Evolutionary conservation across 2,329 filamentous ascomycete species (phyloP), one percentile per base, ranked within the genome.

Genomic region (Podosphaera xanthii): DNA sequence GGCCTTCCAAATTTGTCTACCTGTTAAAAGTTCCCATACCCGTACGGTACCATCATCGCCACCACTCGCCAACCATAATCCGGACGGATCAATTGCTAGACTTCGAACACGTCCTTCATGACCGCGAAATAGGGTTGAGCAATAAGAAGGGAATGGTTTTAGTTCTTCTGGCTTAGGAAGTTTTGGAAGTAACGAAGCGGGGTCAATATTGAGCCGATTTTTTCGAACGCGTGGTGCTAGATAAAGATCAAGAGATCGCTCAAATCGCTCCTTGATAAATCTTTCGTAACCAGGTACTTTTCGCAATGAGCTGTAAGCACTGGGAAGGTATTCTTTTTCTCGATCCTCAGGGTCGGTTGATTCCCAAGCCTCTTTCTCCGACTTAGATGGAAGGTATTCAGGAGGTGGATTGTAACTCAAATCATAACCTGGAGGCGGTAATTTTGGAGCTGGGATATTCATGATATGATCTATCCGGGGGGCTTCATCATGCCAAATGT

Each of bases 191-290:
- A 98, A 76, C 44, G 88, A 94, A 70, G 86, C 86, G 2, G 92
- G 92, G 67, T 98, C 92, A 68, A 98, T 97, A 72, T 97, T 95
- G 67, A 98, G 80, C 71, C 90, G 86, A 74, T 90, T 96, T 70
- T 94, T 86, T 61, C 91, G 82, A 60, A 98, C 82, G 67, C 92
- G 80, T 54, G 94, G 92, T 14, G 94, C 92, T 61, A 98, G 78
- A 70, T 98, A 98, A 22, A 98, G 78, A 72, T 98, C 94, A 65
- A 98, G 75, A 70, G 89, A 97, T 64, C 94, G 79, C 71, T 98
- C 90, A 66, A 98, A 98, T 64, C 90, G 84, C 72, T 98, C 92
- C 71, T 96, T 95, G 69, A 98, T 82, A 64, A 96, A 88, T 59
- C 78, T 79, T 57, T 85, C 86, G 69, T 95, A 98, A 14, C 86